Evolutionary conservation across 306 rosid genomes (phyloP).

Genomic region (Clitoria ternatea): DNA sequence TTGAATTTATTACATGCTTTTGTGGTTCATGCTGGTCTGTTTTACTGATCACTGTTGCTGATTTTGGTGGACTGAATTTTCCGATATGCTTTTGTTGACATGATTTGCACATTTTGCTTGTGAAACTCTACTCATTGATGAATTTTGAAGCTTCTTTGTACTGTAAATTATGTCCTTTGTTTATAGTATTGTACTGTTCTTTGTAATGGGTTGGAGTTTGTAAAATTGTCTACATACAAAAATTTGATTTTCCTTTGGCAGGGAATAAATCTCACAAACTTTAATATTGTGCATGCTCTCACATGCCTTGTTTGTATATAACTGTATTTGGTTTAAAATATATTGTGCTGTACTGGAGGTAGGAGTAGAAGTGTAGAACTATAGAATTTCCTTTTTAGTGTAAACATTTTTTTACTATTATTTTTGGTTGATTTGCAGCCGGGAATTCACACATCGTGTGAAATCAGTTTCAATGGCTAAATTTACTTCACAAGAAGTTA

Average conservation of each 20-base stretch:
- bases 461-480: constrained; percentile 96
- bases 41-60: background rate
- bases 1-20: constrained; percentile 4
- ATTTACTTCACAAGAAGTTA: constrained; percentile 93
- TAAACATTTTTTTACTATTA: constrained; percentile 10
- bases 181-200: background rate
- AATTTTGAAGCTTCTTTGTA: background rate
- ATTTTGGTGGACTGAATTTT: constrained; percentile 11
- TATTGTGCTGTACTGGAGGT: constrained; percentile 3
- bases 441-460: constrained; percentile 93
- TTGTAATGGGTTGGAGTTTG: constrained; percentile 19
- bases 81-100: constrained; percentile 10
- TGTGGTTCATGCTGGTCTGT: constrained; percentile 3
- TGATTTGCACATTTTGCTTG: background rate
- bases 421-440: constrained; percentile 51
- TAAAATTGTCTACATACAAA: background rate
- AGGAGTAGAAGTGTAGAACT: too few relatives aligned
- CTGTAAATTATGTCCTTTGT: background rate
- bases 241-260: constrained; percentile 2
- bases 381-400: background rate
- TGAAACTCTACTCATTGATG: background rate
- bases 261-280: background rate
- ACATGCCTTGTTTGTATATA: background rate
- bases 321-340: constrained; percentile 1
- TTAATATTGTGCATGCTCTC: constrained; percentile 3